Percentiles rank a stretch among this genome's conserved stretches.
Conservation (phyloP, 345 rosid genomes). For the Eucalyptus decipiens region DNA sequence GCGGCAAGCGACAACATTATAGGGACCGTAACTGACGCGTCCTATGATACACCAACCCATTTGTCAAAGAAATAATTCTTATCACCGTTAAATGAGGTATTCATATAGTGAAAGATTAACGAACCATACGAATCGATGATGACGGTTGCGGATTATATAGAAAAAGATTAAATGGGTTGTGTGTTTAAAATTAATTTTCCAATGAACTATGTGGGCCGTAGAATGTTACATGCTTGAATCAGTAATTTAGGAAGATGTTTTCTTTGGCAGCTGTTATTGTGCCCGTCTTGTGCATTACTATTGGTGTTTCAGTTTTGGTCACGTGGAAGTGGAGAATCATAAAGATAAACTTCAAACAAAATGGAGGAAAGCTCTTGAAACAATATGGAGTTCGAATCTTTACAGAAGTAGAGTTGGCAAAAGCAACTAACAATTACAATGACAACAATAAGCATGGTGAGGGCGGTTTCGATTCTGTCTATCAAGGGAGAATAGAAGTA, state of each 20-base stretch:
- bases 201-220: not conserved
- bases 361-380: not conserved
- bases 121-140: too few relatives aligned
- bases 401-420: not conserved
- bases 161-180: not conserved
- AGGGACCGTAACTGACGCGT: too few relatives aligned
- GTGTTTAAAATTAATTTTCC: too few relatives aligned
- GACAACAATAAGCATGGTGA: not conserved
- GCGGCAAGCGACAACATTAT: too few relatives aligned
- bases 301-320: not conserved
- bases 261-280: not conserved
- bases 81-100: too few relatives aligned
- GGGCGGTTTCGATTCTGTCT: not conserved
- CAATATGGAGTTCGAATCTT: not conserved
- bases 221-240: not conserved
- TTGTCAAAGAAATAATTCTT: too few relatives aligned
- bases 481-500: not conserved
- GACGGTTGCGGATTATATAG: too few relatives aligned
- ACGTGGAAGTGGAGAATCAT: not conserved
- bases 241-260: not conserved
- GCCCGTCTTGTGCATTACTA: too few relatives aligned
- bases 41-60: too few relatives aligned
- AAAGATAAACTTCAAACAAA: too few relatives aligned
- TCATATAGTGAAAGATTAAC: too few relatives aligned
- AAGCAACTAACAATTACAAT: not conserved